phyloP scores from a whole-genome alignment of 2,329 filamentous ascomycete genomes.

The Eutypella sp. region DNA sequence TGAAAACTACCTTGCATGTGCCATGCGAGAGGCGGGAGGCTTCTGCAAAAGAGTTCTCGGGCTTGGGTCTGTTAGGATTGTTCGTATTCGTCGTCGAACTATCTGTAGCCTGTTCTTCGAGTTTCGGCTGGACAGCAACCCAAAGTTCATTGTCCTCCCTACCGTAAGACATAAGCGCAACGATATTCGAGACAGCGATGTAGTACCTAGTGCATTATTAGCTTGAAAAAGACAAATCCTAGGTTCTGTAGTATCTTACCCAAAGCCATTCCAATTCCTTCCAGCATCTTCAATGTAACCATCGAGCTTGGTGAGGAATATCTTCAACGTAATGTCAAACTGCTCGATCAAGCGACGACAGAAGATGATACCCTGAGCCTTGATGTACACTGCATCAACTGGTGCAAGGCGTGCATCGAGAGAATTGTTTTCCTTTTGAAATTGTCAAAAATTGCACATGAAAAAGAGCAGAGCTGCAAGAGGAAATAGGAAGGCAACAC shows the following conservation, averaged over 20 bases:
- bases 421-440: constrained; percentile 3
- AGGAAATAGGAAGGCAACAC: no score
- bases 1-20: constrained; percentile 36
- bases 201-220: constrained; percentile 38
- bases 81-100: constrained; percentile 16
- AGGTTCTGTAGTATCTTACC: constrained; percentile 17
- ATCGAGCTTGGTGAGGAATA: constrained; percentile 52
- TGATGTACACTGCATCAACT: constrained; percentile 58
- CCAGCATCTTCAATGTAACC: constrained; percentile 48
- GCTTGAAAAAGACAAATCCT: background rate
- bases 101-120: constrained; percentile 22
- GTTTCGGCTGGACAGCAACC: constrained; percentile 30
- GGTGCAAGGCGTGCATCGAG: constrained; percentile 32
- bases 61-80: constrained; percentile 7
- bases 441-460: no score
- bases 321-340: constrained; percentile 38
- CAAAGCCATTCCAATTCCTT: constrained; percentile 47
- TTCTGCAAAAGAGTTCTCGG: constrained; percentile 14
- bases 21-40: constrained; percentile 19
- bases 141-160: constrained; percentile 42
- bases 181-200: constrained; percentile 52
- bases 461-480: no score
- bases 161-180: constrained; percentile 50
- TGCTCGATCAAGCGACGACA: constrained; percentile 42
- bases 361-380: constrained; percentile 61